These are phyloP conservation scores for Yamadazyma spencermartinsiae DNA, from an alignment of 1,139 yeast species.

Conservation along the genomic window DNA sequence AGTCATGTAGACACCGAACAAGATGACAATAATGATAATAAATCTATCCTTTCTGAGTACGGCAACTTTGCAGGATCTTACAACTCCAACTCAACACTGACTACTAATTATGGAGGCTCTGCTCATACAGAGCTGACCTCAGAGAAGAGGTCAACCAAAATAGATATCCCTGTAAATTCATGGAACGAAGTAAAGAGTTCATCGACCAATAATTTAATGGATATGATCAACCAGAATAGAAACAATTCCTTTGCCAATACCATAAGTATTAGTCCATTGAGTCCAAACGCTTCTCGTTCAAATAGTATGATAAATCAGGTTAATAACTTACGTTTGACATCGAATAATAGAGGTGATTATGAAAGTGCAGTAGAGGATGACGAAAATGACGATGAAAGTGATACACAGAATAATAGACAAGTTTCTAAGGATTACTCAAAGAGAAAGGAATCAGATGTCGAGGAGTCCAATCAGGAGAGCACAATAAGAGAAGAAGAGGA, in stretches of 20 bases:
- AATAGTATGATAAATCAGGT: conserved; percentile 17
- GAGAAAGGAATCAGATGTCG: conserved; percentile 6
- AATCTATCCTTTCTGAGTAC: conserved; percentile 41
- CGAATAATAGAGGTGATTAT: conserved; percentile 13
- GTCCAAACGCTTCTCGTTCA: conserved; percentile 18
- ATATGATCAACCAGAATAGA: conserved; percentile 24
- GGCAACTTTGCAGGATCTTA: conserved; percentile 47
- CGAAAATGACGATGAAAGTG: conserved; percentile 11
- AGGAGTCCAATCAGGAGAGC: conserved; percentile 2
- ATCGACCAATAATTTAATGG: conserved; percentile 26
- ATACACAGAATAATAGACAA: background rate
- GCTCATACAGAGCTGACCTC: conserved; percentile 13
- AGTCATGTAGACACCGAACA: conserved; percentile 6
- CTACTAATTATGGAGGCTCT: conserved; percentile 38
- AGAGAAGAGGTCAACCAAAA: conserved; percentile 9
- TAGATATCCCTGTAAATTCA: conserved; percentile 3
- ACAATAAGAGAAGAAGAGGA: conserved; percentile 4
- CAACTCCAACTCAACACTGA: conserved; percentile 46
- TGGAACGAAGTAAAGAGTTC: conserved; percentile 12
- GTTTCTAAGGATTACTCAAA: background rate
- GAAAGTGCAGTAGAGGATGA: conserved; percentile 20
- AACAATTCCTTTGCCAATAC: conserved; percentile 22
- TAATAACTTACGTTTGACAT: conserved; percentile 9
- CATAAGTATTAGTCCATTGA: conserved; percentile 19
- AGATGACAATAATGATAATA: conserved; percentile 19